phyloP scores from a whole-genome alignment of 305 asterid species.

The Solanum hybrid region DNA sequence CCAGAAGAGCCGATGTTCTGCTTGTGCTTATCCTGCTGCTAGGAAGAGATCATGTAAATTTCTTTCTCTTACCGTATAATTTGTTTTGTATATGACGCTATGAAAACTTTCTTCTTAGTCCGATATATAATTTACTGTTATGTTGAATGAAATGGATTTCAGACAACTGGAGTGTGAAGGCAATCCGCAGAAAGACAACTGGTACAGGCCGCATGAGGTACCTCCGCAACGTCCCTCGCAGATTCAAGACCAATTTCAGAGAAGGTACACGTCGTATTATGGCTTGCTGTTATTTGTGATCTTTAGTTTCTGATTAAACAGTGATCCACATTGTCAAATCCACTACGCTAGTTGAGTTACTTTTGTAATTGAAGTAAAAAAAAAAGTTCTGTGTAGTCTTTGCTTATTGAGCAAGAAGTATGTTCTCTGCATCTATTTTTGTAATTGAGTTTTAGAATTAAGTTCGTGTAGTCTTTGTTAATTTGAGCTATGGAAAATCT shows the following conservation, averaged over 20 bases:
- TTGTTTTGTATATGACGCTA: background rate
- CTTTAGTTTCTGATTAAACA: background rate
- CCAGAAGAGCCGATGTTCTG: constrained; percentile 95
- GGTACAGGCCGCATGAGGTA: constrained; percentile 99
- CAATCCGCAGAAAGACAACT: constrained; percentile 87
- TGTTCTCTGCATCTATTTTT: background rate
- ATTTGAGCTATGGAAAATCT: background rate
- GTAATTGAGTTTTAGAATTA: background rate
- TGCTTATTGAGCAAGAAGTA: background rate
- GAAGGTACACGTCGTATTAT: constrained; percentile 36
- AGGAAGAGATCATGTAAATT: constrained; percentile 75
- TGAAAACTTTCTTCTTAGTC: background rate
- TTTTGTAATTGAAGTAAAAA: background rate
- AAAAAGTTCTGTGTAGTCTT: no score
- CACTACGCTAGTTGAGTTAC: background rate
- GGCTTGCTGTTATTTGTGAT: background rate
- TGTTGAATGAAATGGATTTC: background rate
- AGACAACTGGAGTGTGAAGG: constrained; percentile 98
- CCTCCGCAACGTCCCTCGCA: constrained; percentile 76
- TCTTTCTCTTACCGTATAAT: background rate
- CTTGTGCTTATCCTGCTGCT: constrained; percentile 91
- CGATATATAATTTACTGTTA: background rate
- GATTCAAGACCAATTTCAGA: constrained; percentile 92
- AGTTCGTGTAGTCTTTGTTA: background rate
- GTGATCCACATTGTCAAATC: background rate